Percentiles rank a stretch among this genome's conserved stretches.
Conservation (phyloP, 1,139 yeast species). For the Candida gigantensis region DNA sequence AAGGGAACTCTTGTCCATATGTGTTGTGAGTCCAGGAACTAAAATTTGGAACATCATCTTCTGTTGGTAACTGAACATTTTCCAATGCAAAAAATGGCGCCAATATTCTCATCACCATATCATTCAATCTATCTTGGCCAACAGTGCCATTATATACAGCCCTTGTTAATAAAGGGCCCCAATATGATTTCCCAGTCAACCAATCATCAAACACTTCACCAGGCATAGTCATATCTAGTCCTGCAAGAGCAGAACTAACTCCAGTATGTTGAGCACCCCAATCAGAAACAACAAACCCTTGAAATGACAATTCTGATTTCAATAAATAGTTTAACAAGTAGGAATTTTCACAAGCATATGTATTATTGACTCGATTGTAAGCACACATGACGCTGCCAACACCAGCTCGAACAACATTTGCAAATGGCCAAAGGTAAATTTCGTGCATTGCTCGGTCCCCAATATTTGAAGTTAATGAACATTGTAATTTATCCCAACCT, state of each 20-base stretch:
- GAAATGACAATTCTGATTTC: slow-evolving; percentile 65
- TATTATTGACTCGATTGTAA: slow-evolving; percentile 58
- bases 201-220: slow-evolving; percentile 57
- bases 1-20: slow-evolving; percentile 52
- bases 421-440: slow-evolving; percentile 66
- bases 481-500: slow-evolving; percentile 43
- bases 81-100: slow-evolving; percentile 57
- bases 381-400: slow-evolving; percentile 66
- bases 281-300: slow-evolving; percentile 66
- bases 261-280: slow-evolving; percentile 69
- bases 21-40: slow-evolving; percentile 61
- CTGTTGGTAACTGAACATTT: slow-evolving; percentile 29
- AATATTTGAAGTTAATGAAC: slow-evolving; percentile 50
- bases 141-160: slow-evolving; percentile 59
- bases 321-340: slow-evolving; percentile 54
- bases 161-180: slow-evolving; percentile 60
- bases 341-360: slow-evolving; percentile 63
- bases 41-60: slow-evolving; percentile 55
- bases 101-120: slow-evolving; percentile 61
- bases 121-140: slow-evolving; percentile 57
- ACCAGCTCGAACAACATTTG: slow-evolving; percentile 61
- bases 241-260: slow-evolving; percentile 56
- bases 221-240: slow-evolving; percentile 71
- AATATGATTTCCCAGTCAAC: slow-evolving; percentile 55
- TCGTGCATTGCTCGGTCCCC: slow-evolving; percentile 68